These are phyloP conservation scores for Thielaviopsis populi DNA, from an alignment of 2,329 filamentous ascomycete genomes.

Conservation along the genomic window DNA sequence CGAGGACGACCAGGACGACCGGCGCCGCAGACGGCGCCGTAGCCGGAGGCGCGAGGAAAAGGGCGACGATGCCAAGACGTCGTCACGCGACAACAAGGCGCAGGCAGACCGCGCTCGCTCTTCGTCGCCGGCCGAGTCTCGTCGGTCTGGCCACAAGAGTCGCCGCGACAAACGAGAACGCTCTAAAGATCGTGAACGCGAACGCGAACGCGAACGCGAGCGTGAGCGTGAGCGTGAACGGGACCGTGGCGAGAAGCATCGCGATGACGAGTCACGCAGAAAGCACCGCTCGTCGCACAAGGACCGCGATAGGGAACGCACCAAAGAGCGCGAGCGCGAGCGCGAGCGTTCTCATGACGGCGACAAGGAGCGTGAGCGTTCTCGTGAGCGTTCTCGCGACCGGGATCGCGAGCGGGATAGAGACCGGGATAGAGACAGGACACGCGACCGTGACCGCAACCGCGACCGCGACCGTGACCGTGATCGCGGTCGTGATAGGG, in stretches of 20 bases:
- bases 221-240: slow-evolving; percentile 13
- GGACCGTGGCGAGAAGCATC: slow-evolving; percentile 32
- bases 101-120: slow-evolving; percentile 45
- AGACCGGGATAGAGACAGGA: slow-evolving; percentile 23
- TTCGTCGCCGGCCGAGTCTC: slow-evolving; percentile 44
- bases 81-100: slow-evolving; percentile 28
- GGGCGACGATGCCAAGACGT: slow-evolving; percentile 39
- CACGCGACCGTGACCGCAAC: slow-evolving; percentile 18
- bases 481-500: slow-evolving; percentile 21
- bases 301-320: slow-evolving; percentile 28
- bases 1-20: slow-evolving; percentile 19
- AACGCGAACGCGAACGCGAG: slow-evolving; percentile 27
- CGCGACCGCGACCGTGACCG: slow-evolving; percentile 20
- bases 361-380: slow-evolving; percentile 17
- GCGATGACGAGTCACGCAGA: slow-evolving; percentile 31
- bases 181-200: slow-evolving; percentile 28
- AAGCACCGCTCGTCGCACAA: slow-evolving; percentile 29
- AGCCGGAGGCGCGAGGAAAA: slow-evolving; percentile 34
- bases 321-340: slow-evolving; percentile 27
- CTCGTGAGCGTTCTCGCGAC: slow-evolving; percentile 28
- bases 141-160: slow-evolving; percentile 38
- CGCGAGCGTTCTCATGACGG: slow-evolving; percentile 28
- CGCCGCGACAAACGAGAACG: slow-evolving; percentile 42
- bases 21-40: slow-evolving; percentile 30
- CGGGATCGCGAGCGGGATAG: slow-evolving; percentile 18